phyloP scores from a whole-genome alignment of 2,329 filamentous ascomycete species.

The Aaosphaeria arxii region DNA sequence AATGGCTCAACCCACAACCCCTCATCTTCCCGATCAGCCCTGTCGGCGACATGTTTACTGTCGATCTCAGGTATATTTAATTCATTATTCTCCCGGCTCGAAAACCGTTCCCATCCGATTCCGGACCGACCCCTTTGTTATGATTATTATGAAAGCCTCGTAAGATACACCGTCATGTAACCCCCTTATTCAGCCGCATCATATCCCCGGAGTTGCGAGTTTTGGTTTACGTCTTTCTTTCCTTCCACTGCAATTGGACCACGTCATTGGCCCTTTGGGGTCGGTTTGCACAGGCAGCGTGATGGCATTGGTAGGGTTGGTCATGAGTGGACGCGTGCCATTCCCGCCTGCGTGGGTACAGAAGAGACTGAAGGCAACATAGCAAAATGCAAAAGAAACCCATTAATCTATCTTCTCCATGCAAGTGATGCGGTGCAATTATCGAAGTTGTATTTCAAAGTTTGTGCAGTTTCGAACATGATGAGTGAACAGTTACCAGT shows the following conservation, averaged over 20 bases:
- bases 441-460: too few species aligned
- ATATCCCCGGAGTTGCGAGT: constrained; percentile 40
- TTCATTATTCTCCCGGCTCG: too few species aligned
- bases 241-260: not conserved
- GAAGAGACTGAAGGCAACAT: too few species aligned
- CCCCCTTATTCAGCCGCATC: constrained; percentile 35
- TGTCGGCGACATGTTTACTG: not conserved
- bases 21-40: constrained; percentile 1
- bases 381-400: too few species aligned
- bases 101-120: not conserved
- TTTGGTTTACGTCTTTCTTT: constrained; percentile 12
- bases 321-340: not conserved
- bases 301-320: not conserved
- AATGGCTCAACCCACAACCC: not conserved
- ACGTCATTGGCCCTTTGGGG: not conserved
- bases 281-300: not conserved
- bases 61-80: too few species aligned
- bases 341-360: not conserved
- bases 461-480: too few species aligned
- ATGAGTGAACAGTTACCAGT: too few species aligned
- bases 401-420: too few species aligned
- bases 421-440: too few species aligned
- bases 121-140: constrained; percentile 23
- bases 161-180: constrained; percentile 44
- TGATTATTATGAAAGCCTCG: constrained; percentile 36